These are phyloP conservation scores for Hypericum androsaemum DNA, from an alignment of 345 rosid species.

Conservation along the genomic window DNA sequence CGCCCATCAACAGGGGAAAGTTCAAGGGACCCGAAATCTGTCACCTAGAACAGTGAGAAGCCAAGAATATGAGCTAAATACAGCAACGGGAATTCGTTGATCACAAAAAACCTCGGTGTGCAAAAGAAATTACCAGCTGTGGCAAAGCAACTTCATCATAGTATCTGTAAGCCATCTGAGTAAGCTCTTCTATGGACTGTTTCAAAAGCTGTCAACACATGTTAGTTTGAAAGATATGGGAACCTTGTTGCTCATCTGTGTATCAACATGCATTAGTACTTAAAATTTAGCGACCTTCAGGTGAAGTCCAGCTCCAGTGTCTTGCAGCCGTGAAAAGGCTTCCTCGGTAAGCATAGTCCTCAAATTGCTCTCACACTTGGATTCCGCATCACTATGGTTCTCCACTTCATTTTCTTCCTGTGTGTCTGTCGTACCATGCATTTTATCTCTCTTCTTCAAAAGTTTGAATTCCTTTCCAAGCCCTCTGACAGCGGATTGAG, in stretches of 20 bases:
- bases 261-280: no score
- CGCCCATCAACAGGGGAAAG: slow-evolving; percentile 98
- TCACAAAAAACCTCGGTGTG: neutral
- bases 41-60: slow-evolving; percentile 44
- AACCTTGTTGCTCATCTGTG: no score
- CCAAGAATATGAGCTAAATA: slow-evolving; percentile 8
- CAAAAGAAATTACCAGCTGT: slow-evolving; percentile 49
- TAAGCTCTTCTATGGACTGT: slow-evolving; percentile 69
- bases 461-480: slow-evolving; percentile 62
- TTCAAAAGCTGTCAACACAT: slow-evolving; percentile 17
- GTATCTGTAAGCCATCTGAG: slow-evolving; percentile 69
- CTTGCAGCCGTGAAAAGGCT: slow-evolving; percentile 72
- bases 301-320: slow-evolving; percentile 89
- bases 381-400: slow-evolving; percentile 15
- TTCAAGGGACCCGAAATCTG: slow-evolving; percentile 96
- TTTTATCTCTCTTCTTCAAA: slow-evolving; percentile 46
- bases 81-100: neutral
- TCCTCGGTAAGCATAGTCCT: slow-evolving; percentile 59
- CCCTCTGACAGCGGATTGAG: slow-evolving; percentile 42
- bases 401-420: slow-evolving; percentile 1
- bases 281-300: slow-evolving; percentile 47
- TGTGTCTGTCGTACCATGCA: slow-evolving; percentile 10
- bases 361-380: slow-evolving; percentile 31
- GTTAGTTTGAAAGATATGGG: slow-evolving; percentile 1
- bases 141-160: slow-evolving; percentile 90